Conservation (phyloP, 306 rosid species). For the Heteromeles arbutifolia region DNA sequence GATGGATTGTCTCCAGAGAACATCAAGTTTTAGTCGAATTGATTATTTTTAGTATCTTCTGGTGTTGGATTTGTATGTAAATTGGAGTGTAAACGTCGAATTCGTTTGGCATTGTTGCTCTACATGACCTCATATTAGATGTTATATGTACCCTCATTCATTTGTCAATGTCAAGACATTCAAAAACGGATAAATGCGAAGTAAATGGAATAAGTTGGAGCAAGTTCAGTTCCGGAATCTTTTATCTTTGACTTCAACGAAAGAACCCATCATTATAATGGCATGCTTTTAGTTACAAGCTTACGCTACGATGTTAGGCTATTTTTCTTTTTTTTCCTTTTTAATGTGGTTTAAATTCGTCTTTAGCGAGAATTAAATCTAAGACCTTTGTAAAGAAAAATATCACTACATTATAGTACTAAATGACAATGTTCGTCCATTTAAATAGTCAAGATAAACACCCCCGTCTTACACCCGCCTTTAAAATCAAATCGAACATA, state of each 20-base stretch:
- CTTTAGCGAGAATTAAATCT: too few species aligned
- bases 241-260: too few species aligned
- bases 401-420: too few species aligned
- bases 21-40: conserved; percentile 25
- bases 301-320: fast-evolving
- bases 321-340: fast-evolving
- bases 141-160: conserved; percentile 33
- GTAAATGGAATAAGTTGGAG: conserved; percentile 20
- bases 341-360: too few species aligned
- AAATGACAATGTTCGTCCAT: too few species aligned
- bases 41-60: conserved; percentile 25
- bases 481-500: too few species aligned
- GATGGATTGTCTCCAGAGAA: conserved; percentile 27
- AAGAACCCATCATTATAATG: too few species aligned
- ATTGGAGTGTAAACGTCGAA: conserved; percentile 28
- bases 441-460: too few species aligned
- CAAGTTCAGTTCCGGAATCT: neutral
- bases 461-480: too few species aligned
- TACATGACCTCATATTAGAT: conserved; percentile 11
- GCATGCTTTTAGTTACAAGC: too few species aligned
- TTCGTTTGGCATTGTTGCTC: conserved; percentile 23
- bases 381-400: too few species aligned
- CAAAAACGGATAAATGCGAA: conserved; percentile 15
- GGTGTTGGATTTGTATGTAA: conserved; percentile 35
- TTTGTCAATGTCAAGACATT: conserved; percentile 13